Conservation (phyloP, 148 eudicot species). For the Diospyros kaki region DNA sequence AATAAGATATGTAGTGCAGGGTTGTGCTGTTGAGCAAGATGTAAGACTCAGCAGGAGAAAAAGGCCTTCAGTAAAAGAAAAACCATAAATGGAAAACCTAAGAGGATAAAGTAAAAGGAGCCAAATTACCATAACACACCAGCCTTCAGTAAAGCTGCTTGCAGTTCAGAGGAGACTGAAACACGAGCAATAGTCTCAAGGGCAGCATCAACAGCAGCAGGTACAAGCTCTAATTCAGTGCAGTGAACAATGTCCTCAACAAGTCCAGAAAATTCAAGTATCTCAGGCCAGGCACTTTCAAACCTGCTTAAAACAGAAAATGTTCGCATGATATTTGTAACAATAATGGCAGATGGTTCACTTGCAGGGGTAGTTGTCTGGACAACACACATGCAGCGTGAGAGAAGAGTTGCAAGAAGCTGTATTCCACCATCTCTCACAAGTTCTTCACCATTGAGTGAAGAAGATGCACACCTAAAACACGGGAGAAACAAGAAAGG, state of each 20-base stretch:
- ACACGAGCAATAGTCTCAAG: constrained; percentile 87
- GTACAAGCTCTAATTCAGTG: constrained; percentile 92
- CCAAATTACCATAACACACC: constrained; percentile 80
- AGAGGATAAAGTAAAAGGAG: neutral
- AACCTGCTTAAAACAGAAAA: constrained; percentile 81
- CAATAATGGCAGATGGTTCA: constrained; percentile 84
- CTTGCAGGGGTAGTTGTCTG: constrained; percentile 84
- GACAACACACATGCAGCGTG: constrained; percentile 95
- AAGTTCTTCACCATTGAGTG: constrained; percentile 97
- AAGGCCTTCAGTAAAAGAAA: neutral
- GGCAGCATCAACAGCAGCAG: constrained; percentile 87
- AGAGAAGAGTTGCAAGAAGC: constrained; percentile 84
- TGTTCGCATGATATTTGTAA: constrained; percentile 81
- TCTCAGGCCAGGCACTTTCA: constrained; percentile 85
- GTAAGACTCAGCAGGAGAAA: too few relatives aligned
- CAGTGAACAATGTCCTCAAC: constrained; percentile 92
- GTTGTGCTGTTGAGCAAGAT: too few relatives aligned
- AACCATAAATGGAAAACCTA: neutral
- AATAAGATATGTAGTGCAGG: too few relatives aligned
- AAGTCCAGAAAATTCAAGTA: constrained; percentile 76
- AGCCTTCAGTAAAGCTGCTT: constrained; percentile 71
- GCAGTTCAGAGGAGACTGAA: constrained; percentile 71
- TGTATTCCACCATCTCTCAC: constrained; percentile 97
- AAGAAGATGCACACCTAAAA: constrained; percentile 89
- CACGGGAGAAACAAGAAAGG: constrained; percentile 12